phyloP scores from a whole-genome alignment of 1,284 basidiomycete species.

The Naganishia liquefaciens region DNA sequence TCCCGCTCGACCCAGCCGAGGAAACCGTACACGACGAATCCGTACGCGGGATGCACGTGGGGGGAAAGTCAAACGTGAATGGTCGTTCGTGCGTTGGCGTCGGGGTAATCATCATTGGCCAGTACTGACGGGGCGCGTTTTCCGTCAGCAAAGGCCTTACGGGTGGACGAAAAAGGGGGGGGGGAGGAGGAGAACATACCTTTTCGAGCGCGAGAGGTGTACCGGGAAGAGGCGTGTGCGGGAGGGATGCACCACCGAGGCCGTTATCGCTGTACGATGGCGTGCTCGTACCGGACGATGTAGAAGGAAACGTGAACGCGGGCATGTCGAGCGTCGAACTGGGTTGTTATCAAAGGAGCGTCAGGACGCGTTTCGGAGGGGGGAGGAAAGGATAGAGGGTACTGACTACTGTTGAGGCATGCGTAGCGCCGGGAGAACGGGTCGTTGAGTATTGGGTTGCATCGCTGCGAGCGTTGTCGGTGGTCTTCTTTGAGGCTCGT shows the following conservation, averaged over 20 bases:
- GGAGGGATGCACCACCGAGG: constrained; percentile 8
- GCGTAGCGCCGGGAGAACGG: constrained; percentile 36
- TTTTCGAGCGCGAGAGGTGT: constrained; percentile 42
- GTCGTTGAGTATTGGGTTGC: constrained; percentile 38
- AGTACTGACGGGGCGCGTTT: constrained; percentile 28
- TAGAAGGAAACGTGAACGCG: constrained; percentile 17
- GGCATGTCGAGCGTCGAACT: constrained; percentile 21
- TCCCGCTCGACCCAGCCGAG: neutral
- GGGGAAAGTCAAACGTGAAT: constrained; percentile 36
- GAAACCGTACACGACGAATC: neutral
- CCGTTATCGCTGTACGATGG: constrained; percentile 12
- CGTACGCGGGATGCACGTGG: neutral
- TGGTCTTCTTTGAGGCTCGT: neutral
- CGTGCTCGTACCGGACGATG: constrained; percentile 8
- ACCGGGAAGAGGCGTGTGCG: constrained; percentile 40
- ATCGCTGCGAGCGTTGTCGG: constrained; percentile 27
- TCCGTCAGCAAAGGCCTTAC: constrained; percentile 9
- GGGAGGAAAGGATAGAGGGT: neutral
- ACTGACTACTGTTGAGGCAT: constrained; percentile 36
- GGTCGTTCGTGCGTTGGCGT: constrained; percentile 38
- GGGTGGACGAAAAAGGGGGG: too few species aligned
- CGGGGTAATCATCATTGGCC: constrained; percentile 44
- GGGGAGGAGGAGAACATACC: constrained; percentile 28
- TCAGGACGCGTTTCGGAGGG: neutral
- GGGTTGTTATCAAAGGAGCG: neutral